A percentile compares a stretch with the other conserved stretches of the same genome.
These are phyloP conservation scores for Polyrhizophydium stewartii DNA, from an alignment of 371 early-diverging fungal genomes.

Conservation along the genomic window DNA sequence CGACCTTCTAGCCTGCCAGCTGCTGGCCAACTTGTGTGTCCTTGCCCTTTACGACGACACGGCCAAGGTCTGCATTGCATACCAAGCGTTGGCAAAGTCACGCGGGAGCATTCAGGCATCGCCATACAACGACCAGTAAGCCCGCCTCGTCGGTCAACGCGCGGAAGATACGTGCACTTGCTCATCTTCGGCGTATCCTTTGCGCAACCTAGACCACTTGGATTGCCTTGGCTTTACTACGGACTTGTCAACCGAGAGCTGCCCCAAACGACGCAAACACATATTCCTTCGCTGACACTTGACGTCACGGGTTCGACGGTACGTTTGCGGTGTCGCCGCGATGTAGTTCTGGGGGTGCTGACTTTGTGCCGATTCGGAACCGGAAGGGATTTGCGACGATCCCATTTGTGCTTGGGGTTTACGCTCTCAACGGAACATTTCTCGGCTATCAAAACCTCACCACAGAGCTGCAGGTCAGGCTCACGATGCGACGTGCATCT, in stretches of 20 bases:
- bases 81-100: slow-evolving; percentile 10
- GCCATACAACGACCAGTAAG: not conserved
- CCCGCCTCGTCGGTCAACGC: not conserved
- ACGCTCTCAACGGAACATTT: slow-evolving; percentile 40
- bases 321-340: not conserved
- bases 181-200: not conserved
- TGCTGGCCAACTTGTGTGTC: slow-evolving; percentile 40
- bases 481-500: not conserved
- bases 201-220: slow-evolving; percentile 15
- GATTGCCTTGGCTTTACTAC: slow-evolving; percentile 43
- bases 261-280: not conserved
- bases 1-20: slow-evolving; percentile 30
- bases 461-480: slow-evolving; percentile 27
- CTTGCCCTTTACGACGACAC: slow-evolving; percentile 30
- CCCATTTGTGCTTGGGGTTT: slow-evolving; percentile 32
- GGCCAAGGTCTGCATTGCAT: slow-evolving; percentile 26
- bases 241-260: slow-evolving; percentile 13
- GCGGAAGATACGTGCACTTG: not conserved
- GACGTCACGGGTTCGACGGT: not conserved
- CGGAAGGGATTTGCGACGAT: not conserved
- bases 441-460: slow-evolving; percentile 35
- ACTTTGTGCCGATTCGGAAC: not conserved
- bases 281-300: not conserved
- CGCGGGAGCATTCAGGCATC: not conserved
- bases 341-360: not conserved